Percentiles rank a stretch among this genome's conserved stretches.
phyloP scores from a whole-genome alignment of 352 stramenopile species.

The Albugo candida region DNA sequence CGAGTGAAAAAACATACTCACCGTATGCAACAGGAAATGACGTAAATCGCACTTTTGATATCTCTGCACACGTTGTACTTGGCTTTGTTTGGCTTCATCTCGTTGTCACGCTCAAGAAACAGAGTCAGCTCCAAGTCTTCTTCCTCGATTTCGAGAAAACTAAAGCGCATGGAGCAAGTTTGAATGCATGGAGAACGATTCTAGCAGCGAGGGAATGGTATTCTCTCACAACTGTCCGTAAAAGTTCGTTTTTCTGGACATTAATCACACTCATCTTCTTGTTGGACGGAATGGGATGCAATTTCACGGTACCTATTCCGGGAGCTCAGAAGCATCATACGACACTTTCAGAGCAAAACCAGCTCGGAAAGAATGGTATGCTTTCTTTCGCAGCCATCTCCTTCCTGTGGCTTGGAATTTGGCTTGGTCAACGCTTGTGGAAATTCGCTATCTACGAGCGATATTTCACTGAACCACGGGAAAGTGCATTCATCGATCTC shows the following conservation, averaged over 20 bases:
- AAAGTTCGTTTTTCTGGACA: conserved; percentile 64
- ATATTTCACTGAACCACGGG: conserved; percentile 42
- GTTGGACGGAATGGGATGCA: conserved; percentile 42
- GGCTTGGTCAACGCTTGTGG: conserved; percentile 63
- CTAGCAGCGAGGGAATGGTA: conserved; percentile 89
- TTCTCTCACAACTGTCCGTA: conserved; percentile 68
- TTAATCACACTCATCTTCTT: conserved; percentile 78
- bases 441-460: conserved; percentile 77
- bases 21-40: no score
- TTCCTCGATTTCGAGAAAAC: conserved; percentile 33
- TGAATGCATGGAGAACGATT: conserved; percentile 89
- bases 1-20: no score
- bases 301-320: conserved; percentile 30
- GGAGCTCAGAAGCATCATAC: conserved; percentile 24
- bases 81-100: conserved; percentile 7
- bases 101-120: conserved; percentile 87
- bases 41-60: neutral
- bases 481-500: conserved; percentile 82
- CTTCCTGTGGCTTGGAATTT: conserved; percentile 71
- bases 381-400: conserved; percentile 80
- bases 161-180: conserved; percentile 21
- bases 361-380: conserved; percentile 53
- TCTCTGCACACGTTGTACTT: neutral
- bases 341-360: conserved; percentile 14
- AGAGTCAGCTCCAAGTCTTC: conserved; percentile 74